Base-by-base conservation (phyloP, 2,329 filamentous ascomycete species). In the Amylocarpus encephaloides region DNA sequence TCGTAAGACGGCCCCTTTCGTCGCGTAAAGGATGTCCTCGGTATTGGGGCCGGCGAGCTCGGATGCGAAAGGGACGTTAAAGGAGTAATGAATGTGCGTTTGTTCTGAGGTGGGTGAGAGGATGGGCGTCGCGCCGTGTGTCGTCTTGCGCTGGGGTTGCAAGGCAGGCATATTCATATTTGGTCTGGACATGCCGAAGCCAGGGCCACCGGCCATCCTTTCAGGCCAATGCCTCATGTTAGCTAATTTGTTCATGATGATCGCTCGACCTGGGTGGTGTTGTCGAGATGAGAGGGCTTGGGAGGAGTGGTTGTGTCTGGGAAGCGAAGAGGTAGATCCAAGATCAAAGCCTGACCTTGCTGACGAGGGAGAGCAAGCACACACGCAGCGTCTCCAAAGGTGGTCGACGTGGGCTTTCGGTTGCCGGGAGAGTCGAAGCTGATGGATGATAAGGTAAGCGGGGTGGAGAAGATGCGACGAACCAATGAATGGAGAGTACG, bases 51-150 rank as follows among this genome's bases (percentile, higher is more conserved):
- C 93, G 56, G 88, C 81, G 54, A 98, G 82, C 64, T 92, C 92
- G 57, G 88, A 95, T 61, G 90, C 85, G 71, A 97, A 96, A 54
- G 93, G 93, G 43, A 98, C 86, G 67, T 96, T 97, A 82, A 98
- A 97, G 58, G 89, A 92, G 68, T 95, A 85, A 70, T 94, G 89
- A 70, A 97, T 88, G 59, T 82, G 83, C 46, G 84, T 77, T 67
- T 92, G 86, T 65, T 85, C 78, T 56, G 84, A 76, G 58, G 85
- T 83, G 51, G 85, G 81, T 59, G 86, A 83, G 62, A 83, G 76
- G 66, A 82, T 73, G 57, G 80, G 74, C 51, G 79, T 72, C 53
- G 73, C 71, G 58, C 71, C 71, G 46, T 76, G 70, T 51, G 72
- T 68, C 55, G 75, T 73, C 68, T 83, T 82, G 61, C 76, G 73